A percentile compares a stretch with the other conserved stretches of the same genome.
Evolutionary conservation across 192 early-diverging fungal genomes (phyloP).

Genomic region (Irineochytrium annulatum): DNA sequence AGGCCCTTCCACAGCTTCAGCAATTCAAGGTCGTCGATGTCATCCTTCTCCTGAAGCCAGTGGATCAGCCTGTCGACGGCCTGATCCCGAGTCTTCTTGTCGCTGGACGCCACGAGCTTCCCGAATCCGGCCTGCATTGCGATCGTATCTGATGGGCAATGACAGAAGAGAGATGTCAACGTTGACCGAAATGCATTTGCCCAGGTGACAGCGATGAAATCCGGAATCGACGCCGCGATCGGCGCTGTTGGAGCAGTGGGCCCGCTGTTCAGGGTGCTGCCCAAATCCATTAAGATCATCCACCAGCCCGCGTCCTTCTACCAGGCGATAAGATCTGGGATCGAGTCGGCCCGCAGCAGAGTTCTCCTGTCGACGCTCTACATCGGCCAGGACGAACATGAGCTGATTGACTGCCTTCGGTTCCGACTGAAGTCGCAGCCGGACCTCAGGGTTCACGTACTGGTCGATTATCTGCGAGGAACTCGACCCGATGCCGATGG

Average conservation of each 20-base stretch:
- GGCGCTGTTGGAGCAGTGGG: too few species aligned
- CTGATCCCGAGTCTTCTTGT: conserved; percentile 70
- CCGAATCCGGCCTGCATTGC: conserved; percentile 44
- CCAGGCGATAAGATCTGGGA: conserved; percentile 49
- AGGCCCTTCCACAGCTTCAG: conserved; percentile 88
- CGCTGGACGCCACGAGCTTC: conserved; percentile 59
- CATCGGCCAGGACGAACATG: conserved; percentile 74
- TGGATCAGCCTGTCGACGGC: conserved; percentile 58
- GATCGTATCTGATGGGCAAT: conserved; percentile 1
- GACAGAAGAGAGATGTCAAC: too few species aligned
- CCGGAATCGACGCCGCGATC: too few species aligned
- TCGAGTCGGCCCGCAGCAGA: conserved; percentile 60
- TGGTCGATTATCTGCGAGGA: conserved; percentile 88
- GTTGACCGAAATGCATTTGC: too few species aligned
- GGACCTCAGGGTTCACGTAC: conserved; percentile 59
- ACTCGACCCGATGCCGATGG: conserved; percentile 54
- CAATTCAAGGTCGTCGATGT: conserved; percentile 61
- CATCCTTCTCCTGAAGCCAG: conserved; percentile 51
- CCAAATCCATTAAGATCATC: conserved; percentile 49
- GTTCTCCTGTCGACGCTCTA: conserved; percentile 89
- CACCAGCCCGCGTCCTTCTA: conserved; percentile 55
- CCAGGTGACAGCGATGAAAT: too few species aligned
- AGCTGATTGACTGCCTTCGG: conserved; percentile 63
- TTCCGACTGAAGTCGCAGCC: conserved; percentile 49
- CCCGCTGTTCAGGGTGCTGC: too few species aligned